phyloP scores from a whole-genome alignment of 225 moss, liverwort and hornwort genomes.

The Pleurozium schreberi region DNA sequence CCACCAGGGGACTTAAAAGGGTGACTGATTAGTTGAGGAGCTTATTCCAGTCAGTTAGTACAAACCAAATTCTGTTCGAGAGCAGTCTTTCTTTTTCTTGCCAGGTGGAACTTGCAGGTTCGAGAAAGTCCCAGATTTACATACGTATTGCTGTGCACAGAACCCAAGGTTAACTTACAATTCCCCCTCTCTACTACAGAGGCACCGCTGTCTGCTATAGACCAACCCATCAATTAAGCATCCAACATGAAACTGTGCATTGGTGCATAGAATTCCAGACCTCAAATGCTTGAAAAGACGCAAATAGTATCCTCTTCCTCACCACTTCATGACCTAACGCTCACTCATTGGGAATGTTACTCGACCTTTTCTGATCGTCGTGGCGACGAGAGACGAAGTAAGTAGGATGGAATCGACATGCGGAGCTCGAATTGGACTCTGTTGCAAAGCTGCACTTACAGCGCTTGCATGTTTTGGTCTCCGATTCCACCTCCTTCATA shows the following conservation, averaged over 20 bases:
- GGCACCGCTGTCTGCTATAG: not conserved
- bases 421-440: conserved; percentile 24
- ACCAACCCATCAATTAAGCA: not conserved
- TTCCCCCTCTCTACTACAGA: not conserved
- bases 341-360: not conserved
- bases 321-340: not conserved
- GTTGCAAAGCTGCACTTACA: conserved; percentile 40
- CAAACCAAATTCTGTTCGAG: not conserved
- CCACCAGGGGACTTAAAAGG: not conserved
- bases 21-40: not conserved
- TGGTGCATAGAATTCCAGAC: not conserved
- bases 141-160: not conserved
- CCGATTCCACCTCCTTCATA: conserved; percentile 26
- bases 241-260: not conserved
- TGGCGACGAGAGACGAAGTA: conserved; percentile 71
- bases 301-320: not conserved
- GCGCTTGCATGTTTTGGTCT: conserved; percentile 43
- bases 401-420: conserved; percentile 60
- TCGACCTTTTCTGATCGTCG: conserved; percentile 67
- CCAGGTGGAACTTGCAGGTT: not conserved
- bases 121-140: not conserved
- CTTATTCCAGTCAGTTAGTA: not conserved
- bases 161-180: not conserved
- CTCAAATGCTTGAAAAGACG: not conserved
- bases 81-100: not conserved